phyloP scores from a whole-genome alignment of 192 early-diverging fungal species.

The Podila horticola region DNA sequence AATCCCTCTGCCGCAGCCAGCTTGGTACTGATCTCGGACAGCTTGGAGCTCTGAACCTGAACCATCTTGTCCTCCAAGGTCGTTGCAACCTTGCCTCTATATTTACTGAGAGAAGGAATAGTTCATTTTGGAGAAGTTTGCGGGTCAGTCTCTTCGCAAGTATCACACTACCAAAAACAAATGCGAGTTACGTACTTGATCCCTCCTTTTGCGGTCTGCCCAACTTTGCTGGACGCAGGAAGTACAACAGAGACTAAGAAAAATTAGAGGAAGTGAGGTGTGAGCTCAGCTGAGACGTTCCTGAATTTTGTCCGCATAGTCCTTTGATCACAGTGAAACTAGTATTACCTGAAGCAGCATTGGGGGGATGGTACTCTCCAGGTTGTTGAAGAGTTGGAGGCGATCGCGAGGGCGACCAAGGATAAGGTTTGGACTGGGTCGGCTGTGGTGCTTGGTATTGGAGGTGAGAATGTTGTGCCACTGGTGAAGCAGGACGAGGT shows the following conservation, averaged over 20 bases:
- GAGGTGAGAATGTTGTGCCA: background rate
- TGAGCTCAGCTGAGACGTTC: background rate
- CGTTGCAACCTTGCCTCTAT: constrained; percentile 44
- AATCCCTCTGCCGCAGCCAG: constrained; percentile 21
- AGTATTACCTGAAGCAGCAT: background rate
- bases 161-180: background rate
- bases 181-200: constrained; percentile 22
- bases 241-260: constrained; percentile 32
- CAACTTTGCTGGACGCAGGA: constrained; percentile 32
- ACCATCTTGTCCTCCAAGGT: constrained; percentile 50
- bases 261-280: background rate
- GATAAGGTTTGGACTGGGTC: background rate
- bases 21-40: constrained; percentile 33
- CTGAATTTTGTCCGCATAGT: background rate
- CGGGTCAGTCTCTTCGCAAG: background rate
- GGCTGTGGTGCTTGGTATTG: constrained; percentile 1
- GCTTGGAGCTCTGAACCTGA: constrained; percentile 36
- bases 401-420: constrained; percentile 20
- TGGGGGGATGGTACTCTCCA: background rate
- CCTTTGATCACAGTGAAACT: background rate
- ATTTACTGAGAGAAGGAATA: constrained; percentile 19
- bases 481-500: background rate
- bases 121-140: no score
- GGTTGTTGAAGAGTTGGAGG: background rate
- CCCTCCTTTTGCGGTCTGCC: constrained; percentile 47